Evolutionary conservation across 23 red algal genomes (phyloP).

Genomic region (Pyropia yezoensis): DNA sequence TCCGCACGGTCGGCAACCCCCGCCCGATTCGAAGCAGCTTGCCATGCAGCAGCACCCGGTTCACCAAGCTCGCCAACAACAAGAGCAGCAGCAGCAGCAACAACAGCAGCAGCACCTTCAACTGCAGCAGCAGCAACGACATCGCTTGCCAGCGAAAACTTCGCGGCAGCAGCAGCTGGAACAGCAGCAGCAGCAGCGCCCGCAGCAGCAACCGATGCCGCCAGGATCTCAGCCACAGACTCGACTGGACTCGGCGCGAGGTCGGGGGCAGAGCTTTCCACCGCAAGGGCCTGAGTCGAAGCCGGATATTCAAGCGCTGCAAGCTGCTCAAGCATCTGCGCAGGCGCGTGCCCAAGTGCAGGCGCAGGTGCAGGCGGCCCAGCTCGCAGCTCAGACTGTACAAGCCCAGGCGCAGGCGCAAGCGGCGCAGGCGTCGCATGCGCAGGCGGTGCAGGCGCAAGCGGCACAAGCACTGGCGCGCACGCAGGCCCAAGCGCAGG

Average conservation of each 20-base stretch:
- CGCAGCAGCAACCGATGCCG: background rate
- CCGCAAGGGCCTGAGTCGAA: background rate
- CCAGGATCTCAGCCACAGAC: too few species aligned
- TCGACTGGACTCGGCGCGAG: too few species aligned
- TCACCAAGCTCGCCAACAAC: background rate
- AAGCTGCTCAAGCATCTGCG: conserved; percentile 4
- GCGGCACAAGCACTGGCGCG: conserved; percentile 4
- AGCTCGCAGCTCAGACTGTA: background rate
- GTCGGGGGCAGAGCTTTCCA: too few species aligned
- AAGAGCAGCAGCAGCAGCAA: too few species aligned
- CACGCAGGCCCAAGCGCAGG: background rate
- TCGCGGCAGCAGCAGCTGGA: conserved; percentile 1
- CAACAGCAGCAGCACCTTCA: background rate
- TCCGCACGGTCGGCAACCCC: too few species aligned
- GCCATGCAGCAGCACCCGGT: background rate
- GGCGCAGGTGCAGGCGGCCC: conserved; percentile 8
- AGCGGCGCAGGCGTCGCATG: conserved; percentile 1
- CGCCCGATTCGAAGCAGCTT: too few species aligned
- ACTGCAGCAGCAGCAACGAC: conserved; percentile 1
- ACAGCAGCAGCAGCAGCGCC: background rate
- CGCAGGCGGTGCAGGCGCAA: conserved; percentile 1
- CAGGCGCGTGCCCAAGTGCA: conserved; percentile 4
- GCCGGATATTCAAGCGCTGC: background rate
- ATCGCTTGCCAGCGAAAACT: background rate
- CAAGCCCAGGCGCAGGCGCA: conserved; percentile 19